Evolutionary conservation across 1,139 yeast genomes (phyloP).

Genomic region (Geotrichum aggregatum): DNA sequence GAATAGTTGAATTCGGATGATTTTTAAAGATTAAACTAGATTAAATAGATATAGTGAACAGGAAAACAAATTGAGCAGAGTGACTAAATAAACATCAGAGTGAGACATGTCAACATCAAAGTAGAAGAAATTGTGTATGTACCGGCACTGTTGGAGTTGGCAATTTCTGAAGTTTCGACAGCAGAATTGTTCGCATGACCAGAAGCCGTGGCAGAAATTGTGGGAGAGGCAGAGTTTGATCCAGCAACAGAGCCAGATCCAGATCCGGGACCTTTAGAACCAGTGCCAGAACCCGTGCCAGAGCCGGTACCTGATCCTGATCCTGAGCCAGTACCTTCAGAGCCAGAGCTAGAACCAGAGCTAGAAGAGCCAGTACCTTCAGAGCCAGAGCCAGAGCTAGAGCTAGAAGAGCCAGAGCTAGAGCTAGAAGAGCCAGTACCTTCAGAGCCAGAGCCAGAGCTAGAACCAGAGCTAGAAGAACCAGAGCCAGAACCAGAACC

Average conservation of each 20-base stretch:
- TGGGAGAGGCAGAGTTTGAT: neutral
- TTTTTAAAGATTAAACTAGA: no score
- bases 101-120: neutral
- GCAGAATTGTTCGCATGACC: neutral
- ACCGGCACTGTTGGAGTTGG: neutral
- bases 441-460: neutral
- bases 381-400: constrained; percentile 1
- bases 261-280: neutral
- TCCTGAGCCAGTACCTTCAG: neutral
- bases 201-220: neutral
- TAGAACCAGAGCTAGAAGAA: neutral
- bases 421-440: neutral
- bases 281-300: neutral
- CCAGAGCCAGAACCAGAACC: neutral
- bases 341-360: neutral
- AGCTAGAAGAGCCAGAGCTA: neutral
- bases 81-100: neutral
- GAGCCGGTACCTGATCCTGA: neutral
- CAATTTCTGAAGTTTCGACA: neutral
- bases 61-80: neutral
- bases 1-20: no score
- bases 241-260: neutral
- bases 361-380: neutral
- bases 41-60: neutral
- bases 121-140: neutral